Conservation (phyloP, 2,329 filamentous ascomycete genomes). For the Fusarium succisae region DNA sequence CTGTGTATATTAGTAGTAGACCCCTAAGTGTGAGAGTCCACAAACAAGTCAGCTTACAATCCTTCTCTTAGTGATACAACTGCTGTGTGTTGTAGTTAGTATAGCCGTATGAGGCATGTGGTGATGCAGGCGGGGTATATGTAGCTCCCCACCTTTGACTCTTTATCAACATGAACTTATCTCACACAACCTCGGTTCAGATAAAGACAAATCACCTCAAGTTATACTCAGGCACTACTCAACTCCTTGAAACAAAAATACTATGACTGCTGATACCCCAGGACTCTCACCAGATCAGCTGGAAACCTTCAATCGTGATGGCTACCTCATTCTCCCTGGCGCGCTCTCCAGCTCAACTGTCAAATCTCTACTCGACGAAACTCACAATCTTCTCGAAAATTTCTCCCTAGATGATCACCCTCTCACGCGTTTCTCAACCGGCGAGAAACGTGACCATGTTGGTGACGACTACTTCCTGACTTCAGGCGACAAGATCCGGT, state of each 20-base stretch:
- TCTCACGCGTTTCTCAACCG: constrained; percentile 93
- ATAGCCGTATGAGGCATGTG: constrained; percentile 12
- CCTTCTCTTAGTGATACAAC: background rate
- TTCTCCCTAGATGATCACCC: constrained; percentile 88
- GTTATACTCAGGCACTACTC: background rate
- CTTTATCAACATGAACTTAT: constrained; percentile 17
- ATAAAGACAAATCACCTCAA: background rate
- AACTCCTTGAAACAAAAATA: background rate
- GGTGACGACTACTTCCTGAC: constrained; percentile 94
- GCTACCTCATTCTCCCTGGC: constrained; percentile 87
- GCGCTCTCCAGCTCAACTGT: constrained; percentile 76
- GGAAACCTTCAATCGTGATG: constrained; percentile 78
- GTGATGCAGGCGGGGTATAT: constrained; percentile 35
- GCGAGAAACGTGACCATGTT: constrained; percentile 78
- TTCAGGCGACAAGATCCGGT: constrained; percentile 90
- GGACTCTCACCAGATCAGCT: constrained; percentile 80
- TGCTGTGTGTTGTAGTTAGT: background rate
- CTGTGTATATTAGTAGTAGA: background rate
- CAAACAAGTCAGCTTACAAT: background rate
- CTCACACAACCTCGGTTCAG: constrained; percentile 18
- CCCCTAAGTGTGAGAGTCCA: background rate
- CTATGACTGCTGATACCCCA: constrained; percentile 29
- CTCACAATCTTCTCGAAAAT: constrained; percentile 74
- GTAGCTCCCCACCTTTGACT: constrained; percentile 26
- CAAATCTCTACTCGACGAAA: constrained; percentile 75